Evolutionary conservation across 768 basidiomycete species (phyloP).

Genomic region (Infundibulicybe gibba): DNA sequence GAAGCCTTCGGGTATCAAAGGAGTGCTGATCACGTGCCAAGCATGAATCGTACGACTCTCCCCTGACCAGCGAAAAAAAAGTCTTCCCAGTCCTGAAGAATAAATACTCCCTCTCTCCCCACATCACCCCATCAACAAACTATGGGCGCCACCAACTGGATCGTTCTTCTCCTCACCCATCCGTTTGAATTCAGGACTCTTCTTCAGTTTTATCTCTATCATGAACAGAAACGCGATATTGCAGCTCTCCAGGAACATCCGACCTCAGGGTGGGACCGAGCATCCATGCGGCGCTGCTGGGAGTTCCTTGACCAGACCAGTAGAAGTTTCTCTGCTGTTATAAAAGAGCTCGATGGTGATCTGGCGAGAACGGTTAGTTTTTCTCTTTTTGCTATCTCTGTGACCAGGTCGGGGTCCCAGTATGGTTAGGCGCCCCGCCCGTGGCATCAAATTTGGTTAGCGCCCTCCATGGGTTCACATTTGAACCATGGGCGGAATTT

Average conservation of each 20-base stretch:
- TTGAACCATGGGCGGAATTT: too few relatives aligned
- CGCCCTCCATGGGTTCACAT: too few relatives aligned
- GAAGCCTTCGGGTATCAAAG: too few relatives aligned
- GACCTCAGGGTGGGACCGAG: conserved; percentile 84
- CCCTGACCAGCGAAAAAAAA: conserved; percentile 6
- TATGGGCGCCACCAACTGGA: conserved; percentile 60
- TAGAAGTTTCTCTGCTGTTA: conserved; percentile 87
- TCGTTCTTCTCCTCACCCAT: conserved; percentile 69
- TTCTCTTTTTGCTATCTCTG: background rate
- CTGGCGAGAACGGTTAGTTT: conserved; percentile 82
- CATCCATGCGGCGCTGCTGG: conserved; percentile 89
- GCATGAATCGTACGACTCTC: conserved; percentile 4
- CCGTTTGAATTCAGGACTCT: conserved; percentile 83
- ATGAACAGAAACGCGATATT: conserved; percentile 82
- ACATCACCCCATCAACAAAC: conserved; percentile 1
- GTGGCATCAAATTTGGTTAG: too few relatives aligned
- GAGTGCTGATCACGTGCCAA: conserved; percentile 3
- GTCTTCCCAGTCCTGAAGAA: background rate
- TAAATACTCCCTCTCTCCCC: background rate
- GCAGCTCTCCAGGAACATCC: conserved; percentile 67
- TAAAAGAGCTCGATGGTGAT: conserved; percentile 95
- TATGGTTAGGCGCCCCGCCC: too few relatives aligned
- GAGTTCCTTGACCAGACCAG: conserved; percentile 84
- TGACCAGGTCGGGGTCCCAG: too few relatives aligned
- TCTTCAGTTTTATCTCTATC: conserved; percentile 79